Conservation (phyloP, 768 basidiomycete species). For the Tricholoma sp. region DNA sequence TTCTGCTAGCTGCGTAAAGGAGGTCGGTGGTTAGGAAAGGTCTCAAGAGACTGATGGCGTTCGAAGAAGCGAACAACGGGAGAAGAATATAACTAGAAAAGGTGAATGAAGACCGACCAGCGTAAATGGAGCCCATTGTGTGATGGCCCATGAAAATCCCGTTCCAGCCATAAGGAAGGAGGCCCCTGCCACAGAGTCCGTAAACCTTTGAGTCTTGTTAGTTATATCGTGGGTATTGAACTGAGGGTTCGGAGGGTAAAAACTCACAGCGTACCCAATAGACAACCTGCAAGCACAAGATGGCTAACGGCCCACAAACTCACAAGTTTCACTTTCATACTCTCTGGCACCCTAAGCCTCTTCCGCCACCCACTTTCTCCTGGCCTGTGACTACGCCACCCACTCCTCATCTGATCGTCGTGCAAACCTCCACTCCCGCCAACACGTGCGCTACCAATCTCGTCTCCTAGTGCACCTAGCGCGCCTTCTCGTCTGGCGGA, state of each 20-base stretch:
- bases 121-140: conserved; percentile 91
- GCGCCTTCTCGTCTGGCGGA: not conserved
- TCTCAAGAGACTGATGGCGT: not conserved
- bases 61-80: not conserved
- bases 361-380: conserved; percentile 1
- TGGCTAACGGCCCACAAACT: conserved; percentile 79
- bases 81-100: not conserved
- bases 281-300: conserved; percentile 65
- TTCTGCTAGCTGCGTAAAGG: conserved; percentile 65
- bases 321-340: conserved; percentile 54
- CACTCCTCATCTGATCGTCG: not conserved
- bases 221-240: not conserved
- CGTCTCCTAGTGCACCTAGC: conserved; percentile 7
- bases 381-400: not conserved
- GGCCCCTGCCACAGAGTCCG: conserved; percentile 61
- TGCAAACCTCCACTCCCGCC: not conserved
- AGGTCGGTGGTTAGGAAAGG: not conserved
- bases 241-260: not conserved
- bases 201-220: conserved; percentile 46
- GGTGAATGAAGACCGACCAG: conserved; percentile 45
- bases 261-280: conserved; percentile 81
- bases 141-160: conserved; percentile 91
- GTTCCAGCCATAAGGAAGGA: conserved; percentile 71
- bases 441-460: conserved; percentile 2
- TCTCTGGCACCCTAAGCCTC: conserved; percentile 31